Evolutionary conservation across 139 green algal species (phyloP).

Genomic region (Closterium sp.): DNA sequence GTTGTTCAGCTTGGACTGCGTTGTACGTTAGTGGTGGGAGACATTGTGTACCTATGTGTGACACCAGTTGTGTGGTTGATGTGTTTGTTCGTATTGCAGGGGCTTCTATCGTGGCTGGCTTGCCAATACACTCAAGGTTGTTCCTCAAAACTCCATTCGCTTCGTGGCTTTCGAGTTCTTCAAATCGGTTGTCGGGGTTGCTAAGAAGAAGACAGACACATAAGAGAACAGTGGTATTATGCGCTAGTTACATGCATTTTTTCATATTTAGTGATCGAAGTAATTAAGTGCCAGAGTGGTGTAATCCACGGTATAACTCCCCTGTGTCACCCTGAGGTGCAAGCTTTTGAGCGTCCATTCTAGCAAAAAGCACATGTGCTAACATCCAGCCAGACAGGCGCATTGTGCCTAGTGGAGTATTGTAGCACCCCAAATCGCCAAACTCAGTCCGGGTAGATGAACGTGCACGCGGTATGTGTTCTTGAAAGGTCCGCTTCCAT

Average conservation of each 20-base stretch:
- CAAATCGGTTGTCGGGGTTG: slow-evolving; percentile 73
- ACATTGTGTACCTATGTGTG: background rate
- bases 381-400: no score
- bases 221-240: background rate
- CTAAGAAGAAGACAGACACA: slow-evolving; percentile 56
- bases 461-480: no score
- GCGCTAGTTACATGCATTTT: background rate
- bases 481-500: no score
- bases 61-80: background rate
- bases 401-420: no score
- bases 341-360: no score
- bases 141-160: slow-evolving; percentile 85
- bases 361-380: no score
- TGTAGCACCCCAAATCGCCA: no score
- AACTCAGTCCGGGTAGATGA: no score
- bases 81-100: slow-evolving; percentile 49
- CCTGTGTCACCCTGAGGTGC: no score
- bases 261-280: no score
- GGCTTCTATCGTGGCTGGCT: slow-evolving; percentile 89
- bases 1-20: slow-evolving; percentile 69
- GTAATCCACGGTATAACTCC: no score
- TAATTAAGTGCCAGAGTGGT: no score
- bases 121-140: slow-evolving; percentile 89
- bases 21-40: slow-evolving; percentile 38
- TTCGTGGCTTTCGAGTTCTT: slow-evolving; percentile 83